phyloP scores from a whole-genome alignment of 1,139 yeast species.

The Sugiyamaella xylanicola region DNA sequence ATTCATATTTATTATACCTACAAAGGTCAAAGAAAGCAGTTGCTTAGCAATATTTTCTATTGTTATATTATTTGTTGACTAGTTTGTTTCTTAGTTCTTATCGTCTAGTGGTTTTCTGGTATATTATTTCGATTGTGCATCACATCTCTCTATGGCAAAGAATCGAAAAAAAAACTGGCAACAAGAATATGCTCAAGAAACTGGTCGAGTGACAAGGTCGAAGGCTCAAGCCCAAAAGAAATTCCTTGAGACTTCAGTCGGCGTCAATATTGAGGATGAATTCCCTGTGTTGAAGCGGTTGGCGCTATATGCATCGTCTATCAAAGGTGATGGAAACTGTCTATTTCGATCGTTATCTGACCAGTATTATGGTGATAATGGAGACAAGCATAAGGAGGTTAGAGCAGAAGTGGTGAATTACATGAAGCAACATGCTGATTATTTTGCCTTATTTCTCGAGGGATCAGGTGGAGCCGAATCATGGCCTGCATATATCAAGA shows the following conservation, averaged over 20 bases:
- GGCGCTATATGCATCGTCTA: slow-evolving; percentile 44
- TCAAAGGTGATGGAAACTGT: slow-evolving; percentile 49
- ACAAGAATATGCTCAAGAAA: slow-evolving; percentile 15
- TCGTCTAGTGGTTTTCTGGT: too few species aligned
- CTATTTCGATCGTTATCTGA: slow-evolving; percentile 48
- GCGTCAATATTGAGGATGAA: slow-evolving; percentile 32
- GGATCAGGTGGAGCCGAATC: slow-evolving; percentile 35
- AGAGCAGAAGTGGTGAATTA: slow-evolving; percentile 41
- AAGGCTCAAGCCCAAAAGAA: slow-evolving; percentile 20
- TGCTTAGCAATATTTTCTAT: not conserved
- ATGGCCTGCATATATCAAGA: slow-evolving; percentile 41
- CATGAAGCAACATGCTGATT: slow-evolving; percentile 38
- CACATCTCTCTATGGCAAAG: slow-evolving; percentile 8
- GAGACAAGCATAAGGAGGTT: slow-evolving; percentile 37
- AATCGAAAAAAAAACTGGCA: slow-evolving; percentile 17
- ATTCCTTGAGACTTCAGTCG: slow-evolving; percentile 5
- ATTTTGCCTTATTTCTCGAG: slow-evolving; percentile 40
- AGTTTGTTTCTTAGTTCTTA: too few species aligned
- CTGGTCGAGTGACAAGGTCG: slow-evolving; percentile 28
- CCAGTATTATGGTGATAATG: slow-evolving; percentile 45
- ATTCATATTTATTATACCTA: not conserved
- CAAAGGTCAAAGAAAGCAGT: not conserved
- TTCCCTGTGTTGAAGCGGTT: slow-evolving; percentile 43
- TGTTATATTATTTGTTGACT: not conserved
- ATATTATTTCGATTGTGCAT: not conserved